Conservation (phyloP, 768 basidiomycete genomes). For the Ephemerocybe angulata region DNA sequence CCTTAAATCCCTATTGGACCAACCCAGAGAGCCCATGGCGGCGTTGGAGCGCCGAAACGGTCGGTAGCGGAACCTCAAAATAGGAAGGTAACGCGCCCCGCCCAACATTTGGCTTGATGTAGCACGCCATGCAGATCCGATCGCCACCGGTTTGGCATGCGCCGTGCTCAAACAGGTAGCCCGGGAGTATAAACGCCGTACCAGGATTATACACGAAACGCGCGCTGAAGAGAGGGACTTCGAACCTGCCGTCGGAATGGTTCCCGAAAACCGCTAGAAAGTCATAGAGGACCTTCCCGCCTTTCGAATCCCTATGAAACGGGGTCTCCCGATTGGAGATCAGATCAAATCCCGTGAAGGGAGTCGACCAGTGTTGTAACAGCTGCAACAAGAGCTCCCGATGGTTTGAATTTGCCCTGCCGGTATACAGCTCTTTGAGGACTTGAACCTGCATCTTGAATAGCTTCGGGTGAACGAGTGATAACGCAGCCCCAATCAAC, state of each 20-base stretch:
- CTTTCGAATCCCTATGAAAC: not conserved
- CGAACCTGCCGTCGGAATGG: not conserved
- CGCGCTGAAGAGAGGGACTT: not conserved
- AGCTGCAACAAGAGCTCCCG: not conserved
- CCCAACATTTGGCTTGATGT: not conserved
- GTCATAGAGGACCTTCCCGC: not conserved
- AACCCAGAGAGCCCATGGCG: too few species aligned
- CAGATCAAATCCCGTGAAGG: not conserved
- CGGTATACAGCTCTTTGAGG: not conserved
- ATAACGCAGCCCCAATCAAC: not conserved
- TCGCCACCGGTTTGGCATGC: not conserved
- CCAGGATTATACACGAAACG: too few species aligned
- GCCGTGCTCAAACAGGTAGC: not conserved
- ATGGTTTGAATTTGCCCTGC: not conserved
- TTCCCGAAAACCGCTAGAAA: not conserved
- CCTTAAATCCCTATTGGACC: too few species aligned
- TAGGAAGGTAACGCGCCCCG: not conserved
- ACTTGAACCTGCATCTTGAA: not conserved
- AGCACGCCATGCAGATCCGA: not conserved
- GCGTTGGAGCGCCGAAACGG: too few species aligned
- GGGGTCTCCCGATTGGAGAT: not conserved
- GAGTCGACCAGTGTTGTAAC: not conserved
- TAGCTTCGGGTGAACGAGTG: too few species aligned
- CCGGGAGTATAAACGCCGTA: not conserved
- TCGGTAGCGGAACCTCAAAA: not conserved